Percentiles rank a stretch among this genome's conserved stretches.
phyloP scores from a whole-genome alignment of 208 protist species.

The Acanthamoeba sp. region DNA sequence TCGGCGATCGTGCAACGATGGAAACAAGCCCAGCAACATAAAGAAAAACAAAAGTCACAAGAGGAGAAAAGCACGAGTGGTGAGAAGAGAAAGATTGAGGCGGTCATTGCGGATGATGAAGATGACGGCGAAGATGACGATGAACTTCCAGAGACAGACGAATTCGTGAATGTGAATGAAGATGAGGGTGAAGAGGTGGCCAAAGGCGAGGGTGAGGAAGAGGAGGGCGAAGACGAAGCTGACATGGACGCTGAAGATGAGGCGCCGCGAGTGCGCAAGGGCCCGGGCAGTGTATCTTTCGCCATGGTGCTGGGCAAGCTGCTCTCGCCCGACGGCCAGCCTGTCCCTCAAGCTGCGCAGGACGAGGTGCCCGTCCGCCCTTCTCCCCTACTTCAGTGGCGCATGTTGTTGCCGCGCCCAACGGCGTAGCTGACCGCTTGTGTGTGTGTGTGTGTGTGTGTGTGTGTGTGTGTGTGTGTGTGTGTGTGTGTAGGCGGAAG shows the following conservation, averaged over 20 bases:
- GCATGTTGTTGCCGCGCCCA: not conserved
- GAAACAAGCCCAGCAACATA: constrained; percentile 31
- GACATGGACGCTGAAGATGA: not conserved
- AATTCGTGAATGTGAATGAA: not conserved
- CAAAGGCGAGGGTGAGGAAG: not conserved
- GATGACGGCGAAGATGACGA: constrained; percentile 17
- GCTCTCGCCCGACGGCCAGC: not conserved
- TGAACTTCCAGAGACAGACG: not conserved
- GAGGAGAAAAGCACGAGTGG: not conserved
- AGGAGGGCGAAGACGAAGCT: not conserved
- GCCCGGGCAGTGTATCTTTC: constrained; percentile 18
- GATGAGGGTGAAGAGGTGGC: not conserved
- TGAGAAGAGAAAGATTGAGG: constrained; percentile 50
- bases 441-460: not conserved
- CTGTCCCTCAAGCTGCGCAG: not conserved
- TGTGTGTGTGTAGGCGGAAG: not conserved
- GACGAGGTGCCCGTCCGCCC: not conserved
- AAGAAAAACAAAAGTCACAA: not conserved
- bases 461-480: not conserved
- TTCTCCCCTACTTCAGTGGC: not conserved
- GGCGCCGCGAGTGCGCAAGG: constrained; percentile 28
- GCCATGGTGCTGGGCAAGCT: constrained; percentile 47
- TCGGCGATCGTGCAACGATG: constrained; percentile 8
- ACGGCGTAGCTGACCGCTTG: not conserved
- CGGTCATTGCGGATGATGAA: not conserved